Percentiles rank a stretch among this genome's conserved stretches.
Evolutionary conservation across 2,329 filamentous ascomycete genomes (phyloP).

Genomic region (Fusarium tuaranense): DNA sequence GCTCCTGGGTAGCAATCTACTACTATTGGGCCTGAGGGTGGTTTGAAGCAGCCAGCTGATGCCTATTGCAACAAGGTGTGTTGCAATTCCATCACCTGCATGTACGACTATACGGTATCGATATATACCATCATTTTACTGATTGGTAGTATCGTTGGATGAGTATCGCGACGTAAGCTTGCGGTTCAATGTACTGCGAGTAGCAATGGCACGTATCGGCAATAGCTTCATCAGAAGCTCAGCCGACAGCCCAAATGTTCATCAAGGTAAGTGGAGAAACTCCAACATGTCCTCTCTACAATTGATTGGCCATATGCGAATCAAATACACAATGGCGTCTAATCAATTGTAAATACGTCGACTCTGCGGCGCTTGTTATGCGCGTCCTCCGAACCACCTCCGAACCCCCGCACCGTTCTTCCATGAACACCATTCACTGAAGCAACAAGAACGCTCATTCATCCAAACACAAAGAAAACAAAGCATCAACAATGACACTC

Average conservation of each 20-base stretch:
- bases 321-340: neutral
- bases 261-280: neutral
- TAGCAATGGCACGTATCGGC: neutral
- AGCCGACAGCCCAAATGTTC: neutral
- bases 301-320: neutral
- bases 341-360: neutral
- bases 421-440: neutral
- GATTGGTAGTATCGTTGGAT: neutral
- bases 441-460: neutral
- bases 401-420: constrained; percentile 11
- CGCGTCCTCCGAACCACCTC: constrained; percentile 26
- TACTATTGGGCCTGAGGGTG: neutral
- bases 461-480: neutral
- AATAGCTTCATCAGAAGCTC: neutral
- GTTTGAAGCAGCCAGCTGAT: neutral
- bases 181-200: neutral
- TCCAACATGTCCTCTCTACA: neutral
- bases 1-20: too few species aligned
- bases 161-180: neutral
- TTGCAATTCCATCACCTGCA: neutral
- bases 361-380: neutral
- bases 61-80: neutral
- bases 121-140: too few species aligned
- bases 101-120: neutral
- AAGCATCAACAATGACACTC: constrained; percentile 10